These are phyloP conservation scores for Podila horticola DNA, from an alignment of 192 early-diverging fungal genomes.

Conservation along the genomic window DNA sequence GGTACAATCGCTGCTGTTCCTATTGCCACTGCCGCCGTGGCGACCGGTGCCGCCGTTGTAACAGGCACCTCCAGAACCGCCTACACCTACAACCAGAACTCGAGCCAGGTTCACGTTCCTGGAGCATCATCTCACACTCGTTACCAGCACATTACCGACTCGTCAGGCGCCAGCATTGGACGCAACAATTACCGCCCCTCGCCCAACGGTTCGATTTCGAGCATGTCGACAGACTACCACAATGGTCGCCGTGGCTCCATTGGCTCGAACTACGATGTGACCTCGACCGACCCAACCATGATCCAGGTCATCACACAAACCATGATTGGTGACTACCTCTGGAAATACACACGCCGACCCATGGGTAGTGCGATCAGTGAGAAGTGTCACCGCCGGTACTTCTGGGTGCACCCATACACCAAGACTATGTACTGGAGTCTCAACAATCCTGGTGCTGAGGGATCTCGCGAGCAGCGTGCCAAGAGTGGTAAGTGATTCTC, in stretches of 20 bases:
- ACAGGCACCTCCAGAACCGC: constrained; percentile 24
- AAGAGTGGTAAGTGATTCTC: constrained; percentile 58
- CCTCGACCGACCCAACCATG: constrained; percentile 66
- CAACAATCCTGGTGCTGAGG: constrained; percentile 65
- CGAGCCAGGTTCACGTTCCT: constrained; percentile 6
- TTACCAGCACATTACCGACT: constrained; percentile 25
- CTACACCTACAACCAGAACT: constrained; percentile 20
- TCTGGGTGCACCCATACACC: constrained; percentile 87
- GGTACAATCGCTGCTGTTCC: constrained; percentile 16
- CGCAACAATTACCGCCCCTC: constrained; percentile 21
- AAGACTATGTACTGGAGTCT: constrained; percentile 81
- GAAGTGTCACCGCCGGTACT: constrained; percentile 74
- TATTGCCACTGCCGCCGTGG: constrained; percentile 29
- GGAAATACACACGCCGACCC: constrained; percentile 73
- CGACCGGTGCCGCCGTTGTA: constrained; percentile 23
- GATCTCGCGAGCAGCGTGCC: constrained; percentile 44
- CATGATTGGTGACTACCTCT: constrained; percentile 82
- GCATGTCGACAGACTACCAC: constrained; percentile 45
- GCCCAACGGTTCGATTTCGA: constrained; percentile 41
- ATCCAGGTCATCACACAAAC: constrained; percentile 78
- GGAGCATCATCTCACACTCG: constrained; percentile 1
- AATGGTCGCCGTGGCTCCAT: constrained; percentile 22
- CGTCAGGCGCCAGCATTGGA: constrained; percentile 25
- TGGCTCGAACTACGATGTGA: constrained; percentile 26
- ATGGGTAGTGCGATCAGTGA: constrained; percentile 64